Evolutionary conservation across 1,284 basidiomycete genomes (phyloP).

Genomic region (Pisolithus thermaeus): DNA sequence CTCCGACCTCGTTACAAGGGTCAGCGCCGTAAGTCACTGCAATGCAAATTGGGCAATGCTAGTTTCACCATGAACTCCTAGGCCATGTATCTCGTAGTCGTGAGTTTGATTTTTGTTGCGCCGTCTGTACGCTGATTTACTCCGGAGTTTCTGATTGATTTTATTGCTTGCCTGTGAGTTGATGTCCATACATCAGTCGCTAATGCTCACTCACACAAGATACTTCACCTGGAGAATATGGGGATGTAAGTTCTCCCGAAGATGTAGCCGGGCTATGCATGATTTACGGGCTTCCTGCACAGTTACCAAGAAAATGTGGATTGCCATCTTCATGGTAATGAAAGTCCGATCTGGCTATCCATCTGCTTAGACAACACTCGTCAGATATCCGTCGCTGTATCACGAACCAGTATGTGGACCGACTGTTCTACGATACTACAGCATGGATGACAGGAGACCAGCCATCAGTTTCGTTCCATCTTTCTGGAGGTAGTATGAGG

Average conservation of each 20-base stretch:
- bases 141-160: conserved; percentile 23
- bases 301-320: conserved; percentile 17
- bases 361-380: neutral
- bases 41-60: neutral
- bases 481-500: conserved; percentile 20
- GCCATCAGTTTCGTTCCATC: conserved; percentile 20
- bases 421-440: neutral
- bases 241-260: conserved; percentile 14
- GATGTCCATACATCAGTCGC: neutral
- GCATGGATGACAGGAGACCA: too few relatives aligned
- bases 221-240: conserved; percentile 30
- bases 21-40: neutral
- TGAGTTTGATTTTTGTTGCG: conserved; percentile 7
- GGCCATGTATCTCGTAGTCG: conserved; percentile 21
- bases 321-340: conserved; percentile 21
- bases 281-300: conserved; percentile 1
- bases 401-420: conserved; percentile 15
- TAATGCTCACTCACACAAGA: conserved; percentile 6
- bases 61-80: conserved; percentile 1
- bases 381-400: conserved; percentile 15
- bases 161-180: conserved; percentile 26
- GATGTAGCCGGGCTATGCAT: neutral
- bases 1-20: neutral
- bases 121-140: conserved; percentile 1
- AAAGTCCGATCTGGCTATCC: neutral